Conservation (phyloP, 148 eudicot genomes). For the Rhododendron kiyosumense region DNA sequence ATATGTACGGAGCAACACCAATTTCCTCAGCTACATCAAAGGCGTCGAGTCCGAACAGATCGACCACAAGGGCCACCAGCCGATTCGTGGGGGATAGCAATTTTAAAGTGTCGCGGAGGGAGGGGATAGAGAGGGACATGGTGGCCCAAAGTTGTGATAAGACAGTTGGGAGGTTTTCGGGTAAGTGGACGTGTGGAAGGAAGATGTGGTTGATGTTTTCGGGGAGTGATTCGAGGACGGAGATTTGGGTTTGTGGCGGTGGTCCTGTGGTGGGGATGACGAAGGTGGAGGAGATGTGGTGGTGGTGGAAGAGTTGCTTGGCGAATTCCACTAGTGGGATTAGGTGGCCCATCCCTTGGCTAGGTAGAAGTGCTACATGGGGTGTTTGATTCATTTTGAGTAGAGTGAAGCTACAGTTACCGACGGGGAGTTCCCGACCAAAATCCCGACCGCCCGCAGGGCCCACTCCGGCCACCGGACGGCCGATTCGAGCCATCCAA, state of each 20-base stretch:
- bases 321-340: conserved; percentile 39
- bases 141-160: not conserved
- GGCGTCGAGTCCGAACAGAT: conserved; percentile 8
- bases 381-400: conserved; percentile 11
- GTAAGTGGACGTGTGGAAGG: conserved; percentile 3
- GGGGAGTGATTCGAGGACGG: conserved; percentile 31
- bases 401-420: too few relatives aligned
- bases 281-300: conserved; percentile 30
- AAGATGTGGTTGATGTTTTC: conserved; percentile 10
- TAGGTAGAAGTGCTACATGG: conserved; percentile 47
- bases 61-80: conserved; percentile 11
- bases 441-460: too few relatives aligned
- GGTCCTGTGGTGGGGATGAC: conserved; percentile 28
- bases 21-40: conserved; percentile 18
- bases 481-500: too few relatives aligned
- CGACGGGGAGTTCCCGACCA: too few relatives aligned
- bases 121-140: not conserved
- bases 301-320: conserved; percentile 20
- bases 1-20: conserved; percentile 1
- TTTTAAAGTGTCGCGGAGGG: conserved; percentile 4
- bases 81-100: not conserved
- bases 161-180: not conserved
- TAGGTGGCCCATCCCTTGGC: conserved; percentile 60
- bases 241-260: conserved; percentile 24
- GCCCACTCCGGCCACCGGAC: too few relatives aligned